Conservation (phyloP, 306 rosid genomes). For the Cajanus cajan region DNA sequence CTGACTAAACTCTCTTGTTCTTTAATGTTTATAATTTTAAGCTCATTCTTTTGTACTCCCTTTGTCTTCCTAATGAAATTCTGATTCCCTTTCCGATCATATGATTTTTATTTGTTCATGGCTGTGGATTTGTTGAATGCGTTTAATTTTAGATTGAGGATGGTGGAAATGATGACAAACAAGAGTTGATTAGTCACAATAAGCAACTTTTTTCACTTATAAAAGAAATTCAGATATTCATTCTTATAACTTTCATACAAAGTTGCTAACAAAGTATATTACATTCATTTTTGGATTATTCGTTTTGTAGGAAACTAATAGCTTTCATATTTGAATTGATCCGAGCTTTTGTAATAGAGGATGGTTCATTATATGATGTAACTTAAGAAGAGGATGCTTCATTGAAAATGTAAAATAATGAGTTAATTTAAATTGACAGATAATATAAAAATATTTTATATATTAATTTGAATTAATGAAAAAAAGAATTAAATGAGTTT, state of each 20-base stretch:
- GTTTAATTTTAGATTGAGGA: not conserved
- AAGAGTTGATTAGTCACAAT: not conserved
- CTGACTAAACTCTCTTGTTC: not conserved
- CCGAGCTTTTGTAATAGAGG: too few relatives aligned
- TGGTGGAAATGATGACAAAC: not conserved
- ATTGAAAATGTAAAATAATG: too few relatives aligned
- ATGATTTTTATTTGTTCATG: not conserved
- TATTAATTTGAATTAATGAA: too few relatives aligned
- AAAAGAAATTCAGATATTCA: not conserved
- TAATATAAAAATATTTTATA: too few relatives aligned
- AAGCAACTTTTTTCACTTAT: not conserved
- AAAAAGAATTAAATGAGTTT: too few relatives aligned
- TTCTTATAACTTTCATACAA: not conserved
- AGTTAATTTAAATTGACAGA: too few relatives aligned
- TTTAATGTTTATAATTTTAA: not conserved
- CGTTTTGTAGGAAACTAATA: not conserved
- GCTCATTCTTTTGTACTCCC: not conserved
- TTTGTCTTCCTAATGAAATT: not conserved
- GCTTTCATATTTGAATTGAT: not conserved
- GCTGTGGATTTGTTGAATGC: not conserved
- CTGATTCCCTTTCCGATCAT: not conserved
- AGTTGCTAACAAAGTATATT: not conserved
- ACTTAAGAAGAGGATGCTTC: too few relatives aligned
- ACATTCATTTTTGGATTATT: not conserved
- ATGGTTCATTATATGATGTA: too few relatives aligned